A percentile compares a stretch with the other conserved stretches of the same genome.
Conservation (phyloP, 2,329 filamentous ascomycete genomes). For the Tolypocladium amazonense region DNA sequence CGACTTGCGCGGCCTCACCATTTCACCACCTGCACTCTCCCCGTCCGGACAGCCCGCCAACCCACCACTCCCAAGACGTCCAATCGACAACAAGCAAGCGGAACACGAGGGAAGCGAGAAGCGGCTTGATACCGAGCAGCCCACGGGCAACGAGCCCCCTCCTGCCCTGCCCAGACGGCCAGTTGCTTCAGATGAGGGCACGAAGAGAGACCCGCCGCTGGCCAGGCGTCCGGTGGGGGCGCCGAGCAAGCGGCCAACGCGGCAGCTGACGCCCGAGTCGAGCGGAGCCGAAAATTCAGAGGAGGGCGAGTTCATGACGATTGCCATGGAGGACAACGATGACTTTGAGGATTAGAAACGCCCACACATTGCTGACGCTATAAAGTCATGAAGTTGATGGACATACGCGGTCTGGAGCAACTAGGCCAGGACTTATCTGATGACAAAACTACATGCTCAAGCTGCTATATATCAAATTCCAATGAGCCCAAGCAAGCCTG, state of each 20-base stretch:
- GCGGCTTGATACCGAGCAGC: not conserved
- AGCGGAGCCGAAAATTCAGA: constrained; percentile 22
- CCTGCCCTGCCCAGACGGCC: constrained; percentile 3
- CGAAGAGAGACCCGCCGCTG: not conserved
- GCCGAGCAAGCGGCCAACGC: not conserved
- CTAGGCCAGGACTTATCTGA: not conserved
- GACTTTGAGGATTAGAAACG: constrained; percentile 16
- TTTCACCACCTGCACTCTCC: constrained; percentile 14
- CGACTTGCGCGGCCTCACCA: constrained; percentile 16
- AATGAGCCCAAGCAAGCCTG: not conserved
- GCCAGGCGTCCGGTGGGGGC: not conserved
- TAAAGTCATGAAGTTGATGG: not conserved
- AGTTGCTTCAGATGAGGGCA: not conserved
- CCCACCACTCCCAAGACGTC: constrained; percentile 10
- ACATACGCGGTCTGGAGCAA: not conserved
- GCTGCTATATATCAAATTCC: constrained; percentile 4
- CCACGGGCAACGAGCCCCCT: not conserved
- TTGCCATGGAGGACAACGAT: constrained; percentile 8
- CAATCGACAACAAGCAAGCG: constrained; percentile 2
- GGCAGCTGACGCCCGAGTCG: constrained; percentile 15
- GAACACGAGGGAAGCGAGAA: not conserved
- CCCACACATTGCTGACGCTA: not conserved
- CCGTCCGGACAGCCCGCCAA: not conserved
- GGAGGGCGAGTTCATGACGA: constrained; percentile 9
- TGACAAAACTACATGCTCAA: constrained; percentile 1